Base-by-base conservation (phyloP, 176 grass and related monocot species). In the Tillandsia fasciculata region DNA sequence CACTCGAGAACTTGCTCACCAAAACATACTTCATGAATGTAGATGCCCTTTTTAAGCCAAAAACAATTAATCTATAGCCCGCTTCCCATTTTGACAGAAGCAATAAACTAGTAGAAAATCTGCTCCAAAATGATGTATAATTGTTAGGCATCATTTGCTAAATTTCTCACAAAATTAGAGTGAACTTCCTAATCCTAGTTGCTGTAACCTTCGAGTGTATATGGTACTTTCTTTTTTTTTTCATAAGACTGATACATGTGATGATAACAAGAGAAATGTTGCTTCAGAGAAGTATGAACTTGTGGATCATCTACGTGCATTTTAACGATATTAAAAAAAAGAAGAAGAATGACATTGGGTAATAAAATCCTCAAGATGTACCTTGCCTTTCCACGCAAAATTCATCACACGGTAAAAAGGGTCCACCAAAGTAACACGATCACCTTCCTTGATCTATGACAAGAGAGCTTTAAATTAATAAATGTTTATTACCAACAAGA, bases 381-480 rank as follows among this genome's bases (percentile, higher is more conserved):
- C 88, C 82, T 82, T 78, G 51, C 69, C 72, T 64, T 91, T 91
- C 84, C 81, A 91, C 12, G 68, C 70, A 61, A 79, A 79, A 26
- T 84, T 79, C 53, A 87, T 71, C n/a, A 80, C 61, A 77, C 69
- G 78, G 49, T 80, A 82, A 74, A 77, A 79, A 77, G 88, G 88
- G 64, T 91, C 84, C 53, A 79, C 68, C 70, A 87, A 63, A 53
- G 74, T 79, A 23, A 87, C 81, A 26, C 73, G 72, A 76, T 91
- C 84, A 71, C 84, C 88, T 79, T 91, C 81, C 82, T 91, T 87
- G 74, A 91, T 87, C 88, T 91, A 52, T 75, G 15, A 17, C n/a
- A 66, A 79, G 23, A 87, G 64, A 11, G 23, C 12, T 70, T 3
- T 53, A 10, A 70, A 77, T 3, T 53, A 8, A 70, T 80, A 63